Conservation (phyloP, 345 rosid species). For the Bretschneidera sinensis region DNA sequence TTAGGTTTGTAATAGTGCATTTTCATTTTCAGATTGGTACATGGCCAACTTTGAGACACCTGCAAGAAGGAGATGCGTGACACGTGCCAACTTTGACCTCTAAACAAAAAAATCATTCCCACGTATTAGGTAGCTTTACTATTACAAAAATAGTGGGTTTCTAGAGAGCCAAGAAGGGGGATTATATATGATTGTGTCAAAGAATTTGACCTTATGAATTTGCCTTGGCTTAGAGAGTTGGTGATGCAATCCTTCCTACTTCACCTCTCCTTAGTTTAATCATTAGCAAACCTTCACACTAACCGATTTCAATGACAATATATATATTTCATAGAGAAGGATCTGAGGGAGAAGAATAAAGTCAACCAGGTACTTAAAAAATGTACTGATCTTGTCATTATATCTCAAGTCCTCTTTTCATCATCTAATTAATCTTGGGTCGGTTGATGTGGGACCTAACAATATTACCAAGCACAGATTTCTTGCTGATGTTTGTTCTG, state of each 20-base stretch:
- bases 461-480: neutral
- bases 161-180: neutral
- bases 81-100: no score
- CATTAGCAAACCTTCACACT: constrained; percentile 13
- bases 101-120: no score
- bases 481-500: no score
- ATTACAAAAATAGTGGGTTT: no score
- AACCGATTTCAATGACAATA: neutral
- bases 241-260: constrained; percentile 20
- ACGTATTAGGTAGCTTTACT: no score
- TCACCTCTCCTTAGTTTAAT: constrained; percentile 21
- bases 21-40: no score
- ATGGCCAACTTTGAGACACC: no score
- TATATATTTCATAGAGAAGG: neutral
- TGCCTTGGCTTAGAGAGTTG: constrained; percentile 16
- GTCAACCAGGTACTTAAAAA: constrained; percentile 15
- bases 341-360: neutral
- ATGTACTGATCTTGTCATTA: neutral
- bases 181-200: constrained; percentile 28
- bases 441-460: no score
- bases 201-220: constrained; percentile 24
- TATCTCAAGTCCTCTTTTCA: no score
- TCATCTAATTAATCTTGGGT: neutral
- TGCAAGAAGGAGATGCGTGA: no score
- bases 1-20: no score